These are phyloP conservation scores for Ogataea hybrid DNA, from an alignment of 1,139 yeast genomes.

Conservation along the genomic window DNA sequence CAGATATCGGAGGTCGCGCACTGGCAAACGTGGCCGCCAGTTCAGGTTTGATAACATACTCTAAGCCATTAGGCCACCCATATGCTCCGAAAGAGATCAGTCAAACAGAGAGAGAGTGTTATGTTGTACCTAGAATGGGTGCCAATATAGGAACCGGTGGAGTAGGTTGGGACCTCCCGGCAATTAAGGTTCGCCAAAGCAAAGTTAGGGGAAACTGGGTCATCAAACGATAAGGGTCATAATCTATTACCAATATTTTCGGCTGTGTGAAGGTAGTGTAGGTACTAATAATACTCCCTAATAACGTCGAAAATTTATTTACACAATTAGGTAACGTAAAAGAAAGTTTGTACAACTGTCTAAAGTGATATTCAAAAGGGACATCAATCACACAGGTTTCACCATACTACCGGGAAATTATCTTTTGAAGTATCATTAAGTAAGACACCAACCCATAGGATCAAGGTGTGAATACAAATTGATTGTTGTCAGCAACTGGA, in stretches of 20 bases:
- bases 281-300: too few species aligned
- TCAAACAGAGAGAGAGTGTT: constrained; percentile 73
- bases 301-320: too few species aligned
- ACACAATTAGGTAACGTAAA: too few species aligned
- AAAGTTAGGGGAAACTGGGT: constrained; percentile 65
- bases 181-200: constrained; percentile 70
- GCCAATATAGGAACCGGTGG: constrained; percentile 82
- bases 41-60: constrained; percentile 73
- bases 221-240: constrained; percentile 28
- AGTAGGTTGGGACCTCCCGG: constrained; percentile 92
- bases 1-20: constrained; percentile 73
- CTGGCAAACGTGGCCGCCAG: constrained; percentile 73
- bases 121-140: constrained; percentile 89
- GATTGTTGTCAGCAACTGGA: too few species aligned
- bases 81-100: constrained; percentile 72
- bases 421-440: too few species aligned
- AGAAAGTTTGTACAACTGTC: too few species aligned
- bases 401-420: too few species aligned
- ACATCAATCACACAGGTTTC: too few species aligned
- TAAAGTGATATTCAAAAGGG: too few species aligned
- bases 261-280: not conserved
- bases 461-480: too few species aligned
- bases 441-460: too few species aligned
- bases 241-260: too few species aligned
- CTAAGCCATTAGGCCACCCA: constrained; percentile 91